These are phyloP conservation scores for Pleurotus cornucopiae DNA, from an alignment of 768 basidiomycete species.

Conservation along the genomic window DNA sequence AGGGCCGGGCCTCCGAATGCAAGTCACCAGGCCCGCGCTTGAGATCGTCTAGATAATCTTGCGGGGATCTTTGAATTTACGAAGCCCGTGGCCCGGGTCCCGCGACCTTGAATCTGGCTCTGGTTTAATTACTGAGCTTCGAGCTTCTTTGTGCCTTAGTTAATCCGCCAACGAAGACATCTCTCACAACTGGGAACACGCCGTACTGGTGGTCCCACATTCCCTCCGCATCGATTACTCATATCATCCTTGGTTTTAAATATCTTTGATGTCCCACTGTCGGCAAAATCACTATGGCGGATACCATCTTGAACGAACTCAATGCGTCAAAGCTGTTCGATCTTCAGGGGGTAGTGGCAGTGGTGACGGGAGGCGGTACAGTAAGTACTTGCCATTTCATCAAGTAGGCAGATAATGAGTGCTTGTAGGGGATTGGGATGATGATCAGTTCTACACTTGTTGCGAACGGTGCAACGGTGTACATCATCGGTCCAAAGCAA, in stretches of 20 bases:
- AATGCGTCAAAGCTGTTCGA: constrained; percentile 36
- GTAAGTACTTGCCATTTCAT: constrained; percentile 19
- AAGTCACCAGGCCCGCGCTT: too few relatives aligned
- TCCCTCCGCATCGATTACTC: background rate
- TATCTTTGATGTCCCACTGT: too few relatives aligned
- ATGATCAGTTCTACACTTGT: constrained; percentile 45
- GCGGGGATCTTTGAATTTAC: too few relatives aligned
- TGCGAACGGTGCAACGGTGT: constrained; percentile 46
- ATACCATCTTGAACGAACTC: constrained; percentile 25
- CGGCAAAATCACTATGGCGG: constrained; percentile 14
- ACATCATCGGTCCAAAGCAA: constrained; percentile 41
- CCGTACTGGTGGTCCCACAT: background rate
- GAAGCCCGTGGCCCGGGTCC: too few relatives aligned
- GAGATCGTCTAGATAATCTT: too few relatives aligned
- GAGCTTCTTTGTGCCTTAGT: background rate
- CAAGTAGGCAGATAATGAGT: background rate
- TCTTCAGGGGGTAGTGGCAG: constrained; percentile 37
- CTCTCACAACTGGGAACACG: background rate
- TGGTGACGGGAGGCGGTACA: constrained; percentile 41
- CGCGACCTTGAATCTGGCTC: too few relatives aligned
- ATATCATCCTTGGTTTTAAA: background rate
- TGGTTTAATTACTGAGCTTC: background rate
- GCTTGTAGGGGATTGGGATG: constrained; percentile 39
- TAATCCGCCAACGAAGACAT: background rate
- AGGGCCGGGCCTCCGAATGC: too few relatives aligned